phyloP scores from a whole-genome alignment of 2,329 filamentous ascomycete species.

The Penicillium sp. region DNA sequence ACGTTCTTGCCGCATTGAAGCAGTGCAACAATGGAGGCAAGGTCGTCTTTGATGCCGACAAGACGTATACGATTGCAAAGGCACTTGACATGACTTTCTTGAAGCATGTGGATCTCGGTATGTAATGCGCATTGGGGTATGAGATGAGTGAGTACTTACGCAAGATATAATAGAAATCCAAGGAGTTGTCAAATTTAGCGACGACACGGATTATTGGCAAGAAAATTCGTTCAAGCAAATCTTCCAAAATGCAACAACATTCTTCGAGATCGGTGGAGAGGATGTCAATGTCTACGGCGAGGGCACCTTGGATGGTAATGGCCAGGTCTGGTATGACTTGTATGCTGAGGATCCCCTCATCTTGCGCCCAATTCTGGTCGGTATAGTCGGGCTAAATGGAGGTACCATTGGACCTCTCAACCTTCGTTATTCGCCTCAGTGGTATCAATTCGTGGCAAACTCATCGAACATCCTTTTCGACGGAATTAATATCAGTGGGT shows the following conservation, averaged over 20 bases:
- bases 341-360: constrained; percentile 58
- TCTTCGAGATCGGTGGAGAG: constrained; percentile 64
- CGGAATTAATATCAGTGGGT: constrained; percentile 59
- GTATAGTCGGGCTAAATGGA: constrained; percentile 55
- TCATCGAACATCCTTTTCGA: constrained; percentile 63
- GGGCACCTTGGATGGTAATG: constrained; percentile 62
- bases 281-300: constrained; percentile 68
- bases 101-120: constrained; percentile 60
- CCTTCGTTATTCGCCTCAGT: constrained; percentile 60
- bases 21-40: constrained; percentile 63
- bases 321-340: constrained; percentile 63
- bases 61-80: constrained; percentile 61
- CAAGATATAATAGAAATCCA: constrained; percentile 48
- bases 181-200: constrained; percentile 61
- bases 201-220: constrained; percentile 68
- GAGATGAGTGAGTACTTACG: background rate
- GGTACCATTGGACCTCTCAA: constrained; percentile 60
- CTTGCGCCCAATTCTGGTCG: constrained; percentile 58
- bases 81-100: constrained; percentile 65
- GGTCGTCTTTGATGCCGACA: constrained; percentile 56
- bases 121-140: constrained; percentile 8
- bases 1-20: constrained; percentile 56
- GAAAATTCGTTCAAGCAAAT: constrained; percentile 60
- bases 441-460: constrained; percentile 66
- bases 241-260: constrained; percentile 66